phyloP scores from a whole-genome alignment of 1,139 yeast species.

The Kluyveromyces sp. region DNA sequence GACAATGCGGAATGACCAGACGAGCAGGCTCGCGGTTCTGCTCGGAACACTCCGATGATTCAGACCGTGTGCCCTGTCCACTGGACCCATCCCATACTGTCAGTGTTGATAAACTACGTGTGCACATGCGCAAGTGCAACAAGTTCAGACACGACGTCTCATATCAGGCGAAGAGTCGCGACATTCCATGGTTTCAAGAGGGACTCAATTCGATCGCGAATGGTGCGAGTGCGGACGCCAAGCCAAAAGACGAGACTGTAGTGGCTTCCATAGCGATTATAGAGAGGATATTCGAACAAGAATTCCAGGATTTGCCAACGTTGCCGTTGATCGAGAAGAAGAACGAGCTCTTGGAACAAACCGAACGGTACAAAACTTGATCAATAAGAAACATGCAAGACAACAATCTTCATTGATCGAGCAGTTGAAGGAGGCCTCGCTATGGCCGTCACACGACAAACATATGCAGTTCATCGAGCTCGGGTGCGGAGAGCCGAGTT shows the following conservation, averaged over 20 bases:
- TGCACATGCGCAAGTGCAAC: constrained; percentile 60
- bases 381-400: constrained; percentile 64
- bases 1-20: constrained; percentile 27
- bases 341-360: constrained; percentile 25
- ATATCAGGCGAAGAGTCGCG: constrained; percentile 35
- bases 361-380: constrained; percentile 38
- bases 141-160: constrained; percentile 32
- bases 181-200: constrained; percentile 16
- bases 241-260: constrained; percentile 6
- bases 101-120: constrained; percentile 48
- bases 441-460: constrained; percentile 4
- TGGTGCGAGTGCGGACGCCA: not conserved
- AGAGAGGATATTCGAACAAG: constrained; percentile 19
- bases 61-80: constrained; percentile 53
- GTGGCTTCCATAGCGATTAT: constrained; percentile 33
- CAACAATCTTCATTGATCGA: constrained; percentile 82
- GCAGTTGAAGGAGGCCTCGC: constrained; percentile 41
- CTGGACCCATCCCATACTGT: constrained; percentile 69
- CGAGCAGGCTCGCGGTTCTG: constrained; percentile 15
- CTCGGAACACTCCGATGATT: constrained; percentile 18
- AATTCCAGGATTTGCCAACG: constrained; percentile 14
- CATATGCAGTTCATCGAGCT: constrained; percentile 53
- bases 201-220: constrained; percentile 18
- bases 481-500: constrained; percentile 86
- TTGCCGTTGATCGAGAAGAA: constrained; percentile 20